These are phyloP conservation scores for Trichoderma asperellum DNA, from an alignment of 2,329 filamentous ascomycete genomes.

Conservation along the genomic window DNA sequence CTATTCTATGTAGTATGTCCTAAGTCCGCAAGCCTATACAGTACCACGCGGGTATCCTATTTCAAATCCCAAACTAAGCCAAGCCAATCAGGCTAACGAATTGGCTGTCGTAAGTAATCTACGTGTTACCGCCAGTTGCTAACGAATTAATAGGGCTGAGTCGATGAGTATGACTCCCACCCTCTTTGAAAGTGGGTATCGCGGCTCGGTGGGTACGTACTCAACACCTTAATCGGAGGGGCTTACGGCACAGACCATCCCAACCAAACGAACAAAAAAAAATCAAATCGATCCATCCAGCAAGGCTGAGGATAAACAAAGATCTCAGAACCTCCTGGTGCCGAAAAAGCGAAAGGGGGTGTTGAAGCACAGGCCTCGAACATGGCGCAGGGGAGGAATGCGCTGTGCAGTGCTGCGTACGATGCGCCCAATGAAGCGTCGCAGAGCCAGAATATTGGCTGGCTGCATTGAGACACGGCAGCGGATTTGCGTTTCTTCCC, in stretches of 20 bases:
- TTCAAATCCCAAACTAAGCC: not conserved
- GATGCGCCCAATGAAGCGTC: conserved; percentile 1
- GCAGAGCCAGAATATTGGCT: not conserved
- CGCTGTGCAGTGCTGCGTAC: not conserved
- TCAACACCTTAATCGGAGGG: conserved; percentile 11
- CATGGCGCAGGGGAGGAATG: conserved; percentile 15
- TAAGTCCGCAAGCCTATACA: not conserved
- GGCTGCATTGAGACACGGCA: not conserved
- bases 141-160: conserved; percentile 24
- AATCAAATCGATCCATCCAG: conserved; percentile 8
- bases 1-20: not conserved
- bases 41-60: not conserved
- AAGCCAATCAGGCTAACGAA: not conserved
- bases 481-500: not conserved
- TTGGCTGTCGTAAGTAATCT: not conserved
- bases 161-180: conserved; percentile 9
- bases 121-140: not conserved
- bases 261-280: not conserved
- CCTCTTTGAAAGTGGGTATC: not conserved
- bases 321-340: not conserved
- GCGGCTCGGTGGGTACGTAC: conserved; percentile 18
- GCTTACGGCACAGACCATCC: conserved; percentile 21
- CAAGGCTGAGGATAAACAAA: conserved; percentile 6
- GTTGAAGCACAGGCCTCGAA: not conserved
- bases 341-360: not conserved